phyloP scores from a whole-genome alignment of 163 green algal species.

The Chlorella variabilis region DNA sequence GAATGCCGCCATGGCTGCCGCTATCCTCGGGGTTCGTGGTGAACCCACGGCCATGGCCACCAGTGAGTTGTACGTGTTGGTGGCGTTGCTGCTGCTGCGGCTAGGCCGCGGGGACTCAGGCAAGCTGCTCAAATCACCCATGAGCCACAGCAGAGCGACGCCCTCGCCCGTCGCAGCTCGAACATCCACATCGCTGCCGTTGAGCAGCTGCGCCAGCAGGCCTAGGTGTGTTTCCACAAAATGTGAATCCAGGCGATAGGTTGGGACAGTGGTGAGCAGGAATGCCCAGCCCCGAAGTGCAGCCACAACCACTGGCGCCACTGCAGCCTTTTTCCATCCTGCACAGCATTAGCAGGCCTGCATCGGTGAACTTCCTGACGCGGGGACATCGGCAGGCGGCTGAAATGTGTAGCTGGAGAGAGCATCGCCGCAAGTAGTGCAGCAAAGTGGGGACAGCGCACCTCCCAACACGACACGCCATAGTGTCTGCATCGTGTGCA shows the following conservation, averaged over 20 bases:
- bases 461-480: slow-evolving; percentile 42
- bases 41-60: slow-evolving; percentile 19
- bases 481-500: slow-evolving; percentile 55
- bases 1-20: background rate
- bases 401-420: no score
- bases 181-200: slow-evolving; percentile 53
- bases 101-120: slow-evolving; percentile 11
- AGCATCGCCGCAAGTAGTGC: no score
- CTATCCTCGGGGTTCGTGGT: slow-evolving; percentile 3
- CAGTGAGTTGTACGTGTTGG: slow-evolving; percentile 2
- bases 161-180: slow-evolving; percentile 70
- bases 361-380: no score
- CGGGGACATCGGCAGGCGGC: no score
- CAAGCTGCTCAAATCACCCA: slow-evolving; percentile 45
- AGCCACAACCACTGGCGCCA: slow-evolving; percentile 35
- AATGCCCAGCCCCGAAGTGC: slow-evolving; percentile 73
- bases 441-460: background rate
- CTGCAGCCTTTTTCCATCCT: slow-evolving; percentile 27
- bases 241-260: slow-evolving; percentile 25
- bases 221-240: slow-evolving; percentile 60
- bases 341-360: no score
- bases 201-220: slow-evolving; percentile 51
- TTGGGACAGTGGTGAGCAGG: slow-evolving; percentile 68
- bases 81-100: slow-evolving; percentile 16
- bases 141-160: slow-evolving; percentile 60